Conservation (phyloP, 108 stramenopile species). For the Skeletonema costatum region DNA sequence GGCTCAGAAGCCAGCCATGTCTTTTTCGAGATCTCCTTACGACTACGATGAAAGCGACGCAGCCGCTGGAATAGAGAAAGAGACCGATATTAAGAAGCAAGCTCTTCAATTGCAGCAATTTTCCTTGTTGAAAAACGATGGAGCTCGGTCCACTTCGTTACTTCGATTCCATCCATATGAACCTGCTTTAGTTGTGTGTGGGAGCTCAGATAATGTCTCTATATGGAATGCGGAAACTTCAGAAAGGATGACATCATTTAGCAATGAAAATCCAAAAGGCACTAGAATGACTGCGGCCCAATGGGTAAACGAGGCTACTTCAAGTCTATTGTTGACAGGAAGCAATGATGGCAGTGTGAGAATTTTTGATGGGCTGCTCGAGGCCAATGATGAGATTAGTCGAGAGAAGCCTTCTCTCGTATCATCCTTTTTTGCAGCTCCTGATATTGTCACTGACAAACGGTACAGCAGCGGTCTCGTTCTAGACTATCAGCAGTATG, state of each 20-base stretch:
- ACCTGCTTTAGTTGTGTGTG: constrained; percentile 84
- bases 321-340: constrained; percentile 86
- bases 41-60: constrained; percentile 44
- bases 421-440: constrained; percentile 86
- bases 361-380: constrained; percentile 64
- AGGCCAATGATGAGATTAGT: constrained; percentile 59
- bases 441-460: constrained; percentile 71
- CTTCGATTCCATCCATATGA: constrained; percentile 94
- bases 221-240: constrained; percentile 83
- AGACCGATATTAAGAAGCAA: constrained; percentile 52
- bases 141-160: constrained; percentile 72
- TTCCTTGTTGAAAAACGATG: constrained; percentile 68
- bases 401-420: constrained; percentile 58
- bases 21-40: constrained; percentile 26
- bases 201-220: constrained; percentile 71
- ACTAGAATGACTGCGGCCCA: constrained; percentile 83
- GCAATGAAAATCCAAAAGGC: constrained; percentile 65
- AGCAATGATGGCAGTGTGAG: constrained; percentile 93
- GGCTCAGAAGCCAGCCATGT: constrained; percentile 47
- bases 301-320: constrained; percentile 92
- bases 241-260: constrained; percentile 49
- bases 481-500: constrained; percentile 83
- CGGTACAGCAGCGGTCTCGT: constrained; percentile 80
- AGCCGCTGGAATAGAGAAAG: constrained; percentile 41
- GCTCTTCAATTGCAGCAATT: constrained; percentile 73